Evolutionary conservation across 2,329 filamentous ascomycete species (phyloP), one percentile per base, ranked within the genome.

Genomic region (Zasmidium angulare): DNA sequence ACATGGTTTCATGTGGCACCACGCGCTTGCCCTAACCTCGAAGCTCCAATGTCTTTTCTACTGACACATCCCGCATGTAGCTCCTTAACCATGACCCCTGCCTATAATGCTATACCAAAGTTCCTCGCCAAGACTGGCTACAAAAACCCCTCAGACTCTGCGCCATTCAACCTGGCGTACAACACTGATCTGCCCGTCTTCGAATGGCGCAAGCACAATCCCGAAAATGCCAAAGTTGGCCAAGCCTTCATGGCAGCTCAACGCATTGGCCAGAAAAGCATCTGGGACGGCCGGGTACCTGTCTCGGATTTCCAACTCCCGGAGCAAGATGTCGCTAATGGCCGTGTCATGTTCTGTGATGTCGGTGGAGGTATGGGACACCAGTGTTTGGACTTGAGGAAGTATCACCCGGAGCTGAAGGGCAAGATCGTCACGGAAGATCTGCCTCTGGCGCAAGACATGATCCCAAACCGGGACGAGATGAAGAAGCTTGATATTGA

Each of bases 211-310:
- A 54, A 59, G 26, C 51, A 55, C 20, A 54, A 62, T 29, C 53
- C 57, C n/a, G 54, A 60, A 29, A 62, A 60, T 31, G 49, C 50
- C 53, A 62, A 62, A 51, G 57, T 47, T 40, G 60, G 57, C 9
- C 56, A 60, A 23, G 60, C 50, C 11, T 62, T 60, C 53, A 60
- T 62, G 60, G 60, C 60, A 14, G 60, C 60, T 36, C 60, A 62
- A 31, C 53, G 60, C 17, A 57, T 60, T 31, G 56, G 60, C n/a
- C 60, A 60, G 47, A 48, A 46, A 17, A 60, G 56, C 29, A 52
- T 60, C 21, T 56, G 54, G 57, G 57, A 59, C 22, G 53, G 50
- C 31, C 46, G 36, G 3, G 59, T 58, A 3, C 29, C 55, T 17
- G 46, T 61, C 21, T 20, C 56, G 7, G 53, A 60, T 31, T 31